Percentiles rank a stretch among this genome's conserved stretches.
These are phyloP conservation scores for Trametes punicea DNA, from an alignment of 768 basidiomycete species.

Conservation along the genomic window DNA sequence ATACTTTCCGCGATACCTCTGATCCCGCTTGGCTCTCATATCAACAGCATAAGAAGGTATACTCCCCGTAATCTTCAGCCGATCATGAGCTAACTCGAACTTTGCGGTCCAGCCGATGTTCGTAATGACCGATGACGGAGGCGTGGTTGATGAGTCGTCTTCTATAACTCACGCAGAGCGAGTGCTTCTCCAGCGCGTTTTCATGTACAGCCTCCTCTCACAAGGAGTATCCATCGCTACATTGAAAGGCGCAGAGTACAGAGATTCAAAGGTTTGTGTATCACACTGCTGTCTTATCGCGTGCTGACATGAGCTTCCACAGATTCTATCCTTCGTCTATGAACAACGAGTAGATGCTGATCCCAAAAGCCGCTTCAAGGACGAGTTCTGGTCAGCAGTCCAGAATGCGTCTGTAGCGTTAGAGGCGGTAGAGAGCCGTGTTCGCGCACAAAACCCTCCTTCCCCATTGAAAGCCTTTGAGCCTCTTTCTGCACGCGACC, in stretches of 20 bases:
- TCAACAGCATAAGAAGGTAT: conserved; percentile 40
- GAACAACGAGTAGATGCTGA: conserved; percentile 29
- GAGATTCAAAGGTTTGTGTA: conserved; percentile 54
- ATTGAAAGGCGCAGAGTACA: conserved; percentile 53
- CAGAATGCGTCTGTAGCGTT: conserved; percentile 13
- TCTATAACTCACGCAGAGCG: conserved; percentile 22
- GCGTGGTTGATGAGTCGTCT: conserved; percentile 22
- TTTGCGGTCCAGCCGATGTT: conserved; percentile 57
- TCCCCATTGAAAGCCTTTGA: neutral
- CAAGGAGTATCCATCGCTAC: conserved; percentile 49
- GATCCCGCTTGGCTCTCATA: conserved; percentile 52
- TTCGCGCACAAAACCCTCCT: neutral
- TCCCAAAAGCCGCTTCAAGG: conserved; percentile 13
- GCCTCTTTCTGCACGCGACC: neutral
- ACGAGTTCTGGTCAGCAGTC: conserved; percentile 21
- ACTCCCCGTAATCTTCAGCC: neutral
- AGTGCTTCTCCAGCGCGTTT: conserved; percentile 45
- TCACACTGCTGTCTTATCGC: neutral
- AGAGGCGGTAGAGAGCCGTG: conserved; percentile 5
- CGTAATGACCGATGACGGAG: conserved; percentile 55
- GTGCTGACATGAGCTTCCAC: neutral
- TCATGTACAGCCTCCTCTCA: conserved; percentile 48
- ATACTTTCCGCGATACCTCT: conserved; percentile 41
- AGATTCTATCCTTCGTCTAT: conserved; percentile 63
- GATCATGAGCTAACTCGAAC: too few relatives aligned